A percentile compares a stretch with the other conserved stretches of the same genome.
These are phyloP conservation scores for Globisporangium emineosum DNA, from an alignment of 352 stramenopile species.

Conservation along the genomic window DNA sequence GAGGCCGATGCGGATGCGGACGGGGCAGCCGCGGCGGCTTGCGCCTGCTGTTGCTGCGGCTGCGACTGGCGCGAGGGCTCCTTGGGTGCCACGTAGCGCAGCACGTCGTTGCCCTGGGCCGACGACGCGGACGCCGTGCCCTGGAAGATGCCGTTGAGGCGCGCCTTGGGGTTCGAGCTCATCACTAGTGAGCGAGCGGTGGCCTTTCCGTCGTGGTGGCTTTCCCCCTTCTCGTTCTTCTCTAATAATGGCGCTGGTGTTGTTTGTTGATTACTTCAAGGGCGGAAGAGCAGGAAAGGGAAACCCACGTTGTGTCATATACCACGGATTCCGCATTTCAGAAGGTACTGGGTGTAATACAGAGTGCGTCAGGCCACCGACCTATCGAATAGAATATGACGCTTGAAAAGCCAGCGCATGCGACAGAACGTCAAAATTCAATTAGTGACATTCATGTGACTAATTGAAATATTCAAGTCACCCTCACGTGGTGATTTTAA, in stretches of 20 bases:
- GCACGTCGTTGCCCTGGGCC: slow-evolving; percentile 51
- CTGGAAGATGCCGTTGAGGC: slow-evolving; percentile 61
- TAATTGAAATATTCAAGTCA: too few relatives aligned
- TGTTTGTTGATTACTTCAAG: neutral
- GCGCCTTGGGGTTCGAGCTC: slow-evolving; percentile 42
- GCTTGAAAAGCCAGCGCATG: slow-evolving; percentile 3
- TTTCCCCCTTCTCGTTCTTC: neutral
- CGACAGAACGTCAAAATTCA: neutral
- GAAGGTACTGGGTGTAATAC: neutral
- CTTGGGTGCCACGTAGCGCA: slow-evolving; percentile 64
- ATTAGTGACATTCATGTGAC: too few relatives aligned
- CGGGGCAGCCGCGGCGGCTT: slow-evolving; percentile 17
- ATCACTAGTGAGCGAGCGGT: slow-evolving; percentile 6
- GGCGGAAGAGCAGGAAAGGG: neutral
- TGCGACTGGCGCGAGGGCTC: slow-evolving; percentile 43
- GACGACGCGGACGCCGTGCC: slow-evolving; percentile 20
- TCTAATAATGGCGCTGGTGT: neutral
- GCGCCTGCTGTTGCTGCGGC: slow-evolving; percentile 18
- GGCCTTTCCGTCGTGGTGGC: neutral
- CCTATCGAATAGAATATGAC: neutral
- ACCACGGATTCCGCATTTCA: neutral
- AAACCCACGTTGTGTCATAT: neutral
- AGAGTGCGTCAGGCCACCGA: neutral
- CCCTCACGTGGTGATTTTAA: too few relatives aligned
- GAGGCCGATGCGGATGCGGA: slow-evolving; percentile 23